Percentiles rank a stretch among this genome's conserved stretches.
These are phyloP conservation scores for Penicillium nucicola DNA, from an alignment of 495 filamentous ascomycete genomes.

Conservation along the genomic window DNA sequence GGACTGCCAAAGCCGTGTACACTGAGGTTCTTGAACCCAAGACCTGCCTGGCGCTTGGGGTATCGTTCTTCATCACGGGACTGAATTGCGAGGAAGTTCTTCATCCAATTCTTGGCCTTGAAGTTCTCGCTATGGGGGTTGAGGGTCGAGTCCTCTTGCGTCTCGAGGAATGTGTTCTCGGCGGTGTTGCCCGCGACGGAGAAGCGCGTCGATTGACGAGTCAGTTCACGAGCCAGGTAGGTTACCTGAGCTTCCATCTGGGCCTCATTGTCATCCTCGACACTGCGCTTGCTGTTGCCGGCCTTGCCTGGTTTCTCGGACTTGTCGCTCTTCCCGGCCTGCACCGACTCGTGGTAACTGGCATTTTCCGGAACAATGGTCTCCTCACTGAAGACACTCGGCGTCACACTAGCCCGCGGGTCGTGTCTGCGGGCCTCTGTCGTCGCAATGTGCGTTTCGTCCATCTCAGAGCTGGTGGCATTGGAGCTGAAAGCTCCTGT, in stretches of 20 bases:
- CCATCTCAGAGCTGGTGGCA: constrained; percentile 13
- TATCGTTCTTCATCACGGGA: constrained; percentile 48
- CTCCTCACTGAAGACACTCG: constrained; percentile 29
- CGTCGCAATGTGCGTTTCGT: constrained; percentile 5
- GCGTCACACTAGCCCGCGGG: constrained; percentile 5
- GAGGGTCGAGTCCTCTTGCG: constrained; percentile 39
- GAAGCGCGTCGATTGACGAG: constrained; percentile 42
- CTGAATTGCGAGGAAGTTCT: constrained; percentile 46
- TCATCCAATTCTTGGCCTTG: constrained; percentile 49
- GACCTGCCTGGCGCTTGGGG: constrained; percentile 41
- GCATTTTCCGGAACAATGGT: constrained; percentile 17
- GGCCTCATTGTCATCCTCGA: constrained; percentile 27
- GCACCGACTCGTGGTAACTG: too few species aligned
- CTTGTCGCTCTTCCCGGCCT: constrained; percentile 14
- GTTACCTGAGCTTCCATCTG: constrained; percentile 37
- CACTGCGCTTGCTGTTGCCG: too few species aligned
- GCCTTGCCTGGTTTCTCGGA: not conserved
- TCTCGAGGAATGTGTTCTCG: constrained; percentile 45
- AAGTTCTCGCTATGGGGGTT: constrained; percentile 48
- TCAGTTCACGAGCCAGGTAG: constrained; percentile 46
- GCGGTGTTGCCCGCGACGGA: constrained; percentile 22
- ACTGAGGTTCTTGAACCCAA: constrained; percentile 60
- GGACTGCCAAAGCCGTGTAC: constrained; percentile 74
- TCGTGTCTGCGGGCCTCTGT: constrained; percentile 22
- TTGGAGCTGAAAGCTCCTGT: constrained; percentile 39